Percentiles rank a stretch among this genome's conserved stretches.
Evolutionary conservation across 78 protist species (phyloP).

Genomic region (Pigoraptor vietnamica): DNA sequence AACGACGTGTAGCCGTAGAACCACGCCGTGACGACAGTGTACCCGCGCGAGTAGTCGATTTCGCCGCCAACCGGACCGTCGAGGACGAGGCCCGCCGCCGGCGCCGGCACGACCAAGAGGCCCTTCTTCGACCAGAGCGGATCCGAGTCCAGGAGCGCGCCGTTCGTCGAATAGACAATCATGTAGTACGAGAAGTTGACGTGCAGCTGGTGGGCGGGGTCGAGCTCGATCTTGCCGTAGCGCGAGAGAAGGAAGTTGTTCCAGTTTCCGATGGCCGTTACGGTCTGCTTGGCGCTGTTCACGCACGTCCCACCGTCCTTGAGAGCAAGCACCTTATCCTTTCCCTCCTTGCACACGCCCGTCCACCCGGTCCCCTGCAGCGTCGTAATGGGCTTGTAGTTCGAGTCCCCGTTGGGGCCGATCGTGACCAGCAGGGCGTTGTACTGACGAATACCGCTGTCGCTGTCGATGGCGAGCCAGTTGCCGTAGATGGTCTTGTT

Average conservation of each 20-base stretch:
- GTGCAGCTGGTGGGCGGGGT: not conserved
- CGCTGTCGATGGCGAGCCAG: not conserved
- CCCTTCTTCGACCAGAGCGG: not conserved
- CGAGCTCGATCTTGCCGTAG: not conserved
- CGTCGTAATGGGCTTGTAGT: not conserved
- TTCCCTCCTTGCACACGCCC: not conserved
- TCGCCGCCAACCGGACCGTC: not conserved
- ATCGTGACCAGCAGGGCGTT: not conserved
- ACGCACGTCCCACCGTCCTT: not conserved
- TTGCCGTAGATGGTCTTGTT: not conserved
- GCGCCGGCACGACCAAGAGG: not conserved
- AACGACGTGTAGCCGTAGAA: not conserved
- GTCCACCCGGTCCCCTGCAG: not conserved
- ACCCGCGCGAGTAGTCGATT: not conserved
- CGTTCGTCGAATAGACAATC: not conserved
- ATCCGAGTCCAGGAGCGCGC: not conserved
- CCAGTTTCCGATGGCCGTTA: not conserved
- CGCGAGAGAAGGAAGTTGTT: not conserved
- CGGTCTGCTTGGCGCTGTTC: not conserved
- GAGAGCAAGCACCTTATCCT: not conserved
- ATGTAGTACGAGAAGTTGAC: not conserved
- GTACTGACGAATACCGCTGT: not conserved
- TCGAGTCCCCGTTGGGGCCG: not conserved
- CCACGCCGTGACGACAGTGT: not conserved
- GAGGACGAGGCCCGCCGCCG: not conserved